Evolutionary conservation across 2,329 filamentous ascomycete genomes (phyloP).

Genomic region (Myriosclerotinia curreyana): DNA sequence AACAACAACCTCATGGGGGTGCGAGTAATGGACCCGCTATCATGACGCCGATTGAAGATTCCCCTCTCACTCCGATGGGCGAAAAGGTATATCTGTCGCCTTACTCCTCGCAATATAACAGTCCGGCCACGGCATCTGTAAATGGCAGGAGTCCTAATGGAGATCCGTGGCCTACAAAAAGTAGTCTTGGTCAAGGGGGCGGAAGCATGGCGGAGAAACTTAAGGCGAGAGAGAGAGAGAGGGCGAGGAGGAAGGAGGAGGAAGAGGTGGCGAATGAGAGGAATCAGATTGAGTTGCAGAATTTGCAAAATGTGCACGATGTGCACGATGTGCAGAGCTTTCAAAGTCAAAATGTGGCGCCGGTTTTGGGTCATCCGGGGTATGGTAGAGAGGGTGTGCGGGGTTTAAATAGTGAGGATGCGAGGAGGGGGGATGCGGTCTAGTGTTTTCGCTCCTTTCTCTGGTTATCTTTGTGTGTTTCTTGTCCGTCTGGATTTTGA

Average conservation of each 20-base stretch:
- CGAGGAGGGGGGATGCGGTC: constrained; percentile 28
- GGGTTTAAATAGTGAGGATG: constrained; percentile 29
- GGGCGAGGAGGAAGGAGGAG: constrained; percentile 24
- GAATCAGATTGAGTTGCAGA: constrained; percentile 32
- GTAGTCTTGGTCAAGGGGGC: constrained; percentile 20
- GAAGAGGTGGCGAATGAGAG: constrained; percentile 27
- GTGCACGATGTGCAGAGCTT: constrained; percentile 23
- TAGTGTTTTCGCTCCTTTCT: neutral
- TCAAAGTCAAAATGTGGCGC: constrained; percentile 34
- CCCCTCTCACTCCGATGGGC: constrained; percentile 40
- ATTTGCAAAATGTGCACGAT: constrained; percentile 28
- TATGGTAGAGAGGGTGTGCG: constrained; percentile 26
- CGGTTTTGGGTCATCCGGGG: constrained; percentile 34
- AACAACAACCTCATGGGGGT: constrained; percentile 40
- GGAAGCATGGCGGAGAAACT: constrained; percentile 19
- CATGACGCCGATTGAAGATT: constrained; percentile 20
- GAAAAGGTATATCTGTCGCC: constrained; percentile 54
- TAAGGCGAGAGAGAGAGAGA: constrained; percentile 12
- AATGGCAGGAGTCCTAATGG: constrained; percentile 17
- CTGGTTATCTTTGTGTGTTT: no score
- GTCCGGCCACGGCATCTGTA: constrained; percentile 45
- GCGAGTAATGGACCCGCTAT: constrained; percentile 7
- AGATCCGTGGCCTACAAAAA: constrained; percentile 30
- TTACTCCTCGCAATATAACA: constrained; percentile 58
- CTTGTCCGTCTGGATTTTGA: neutral